Conservation (phyloP, 345 rosid genomes). For the Salix suchowensis region DNA sequence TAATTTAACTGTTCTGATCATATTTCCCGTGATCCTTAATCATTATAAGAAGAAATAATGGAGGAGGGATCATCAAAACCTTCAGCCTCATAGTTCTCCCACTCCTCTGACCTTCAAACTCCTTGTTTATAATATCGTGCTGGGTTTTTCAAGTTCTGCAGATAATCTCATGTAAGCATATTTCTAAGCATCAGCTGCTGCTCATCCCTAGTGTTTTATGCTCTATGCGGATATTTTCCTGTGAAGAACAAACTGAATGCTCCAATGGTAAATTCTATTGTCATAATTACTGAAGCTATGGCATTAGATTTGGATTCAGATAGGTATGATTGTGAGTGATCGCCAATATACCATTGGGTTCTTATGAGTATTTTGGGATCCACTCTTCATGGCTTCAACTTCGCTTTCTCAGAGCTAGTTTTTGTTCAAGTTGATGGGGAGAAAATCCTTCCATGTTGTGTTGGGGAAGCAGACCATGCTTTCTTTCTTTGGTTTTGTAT, state of each 20-base stretch:
- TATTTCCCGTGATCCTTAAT: neutral
- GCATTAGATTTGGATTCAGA: constrained; percentile 42
- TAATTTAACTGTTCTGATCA: neutral
- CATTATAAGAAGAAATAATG: constrained; percentile 24
- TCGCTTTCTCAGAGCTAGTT: constrained; percentile 75
- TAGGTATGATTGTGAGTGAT: constrained; percentile 41
- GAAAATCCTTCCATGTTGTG: constrained; percentile 79
- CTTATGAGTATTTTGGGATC: constrained; percentile 75
- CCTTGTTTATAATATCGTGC: constrained; percentile 42
- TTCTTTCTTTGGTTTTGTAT: constrained; percentile 54
- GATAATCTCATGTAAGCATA: constrained; percentile 86
- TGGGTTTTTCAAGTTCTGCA: constrained; percentile 71
- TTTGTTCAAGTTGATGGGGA: constrained; percentile 60
- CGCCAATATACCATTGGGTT: constrained; percentile 64
- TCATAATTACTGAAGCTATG: constrained; percentile 67
- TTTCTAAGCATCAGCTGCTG: constrained; percentile 79
- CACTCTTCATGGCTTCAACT: constrained; percentile 78
- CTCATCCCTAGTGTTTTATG: constrained; percentile 69
- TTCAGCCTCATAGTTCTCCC: constrained; percentile 40
- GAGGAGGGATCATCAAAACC: constrained; percentile 26
- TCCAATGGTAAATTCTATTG: constrained; percentile 56
- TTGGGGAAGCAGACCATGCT: constrained; percentile 86
- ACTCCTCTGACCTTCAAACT: constrained; percentile 55
- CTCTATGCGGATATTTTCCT: constrained; percentile 57
- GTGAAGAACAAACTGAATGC: constrained; percentile 68